These are phyloP conservation scores for Tylopilus sp. DNA, from an alignment of 1,284 basidiomycete species.

Conservation along the genomic window DNA sequence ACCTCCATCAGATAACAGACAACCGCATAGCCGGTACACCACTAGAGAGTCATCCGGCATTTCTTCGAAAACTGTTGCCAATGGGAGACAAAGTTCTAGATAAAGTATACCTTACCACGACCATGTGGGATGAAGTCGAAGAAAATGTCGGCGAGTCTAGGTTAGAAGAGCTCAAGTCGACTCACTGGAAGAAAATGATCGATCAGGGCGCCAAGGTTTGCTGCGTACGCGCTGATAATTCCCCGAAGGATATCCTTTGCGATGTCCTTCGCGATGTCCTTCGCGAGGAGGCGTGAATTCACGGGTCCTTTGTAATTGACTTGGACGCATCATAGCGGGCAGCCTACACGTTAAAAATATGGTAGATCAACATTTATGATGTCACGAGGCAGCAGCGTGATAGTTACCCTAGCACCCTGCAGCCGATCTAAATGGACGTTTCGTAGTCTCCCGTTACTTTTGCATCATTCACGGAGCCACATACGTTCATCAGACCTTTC, in stretches of 20 bases:
- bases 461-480: no score
- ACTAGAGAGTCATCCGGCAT: conserved; percentile 47
- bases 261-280: conserved; percentile 20
- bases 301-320: no score
- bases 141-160: conserved; percentile 5
- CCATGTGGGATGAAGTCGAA: conserved; percentile 33
- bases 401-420: no score
- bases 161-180: conserved; percentile 10
- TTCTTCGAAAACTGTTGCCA: conserved; percentile 17
- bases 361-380: no score
- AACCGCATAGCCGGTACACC: conserved; percentile 55
- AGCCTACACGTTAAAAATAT: no score
- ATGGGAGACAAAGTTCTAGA: conserved; percentile 1
- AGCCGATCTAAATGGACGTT: no score
- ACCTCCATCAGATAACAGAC: conserved; percentile 62
- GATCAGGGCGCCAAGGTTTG: conserved; percentile 5
- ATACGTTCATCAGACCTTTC: no score
- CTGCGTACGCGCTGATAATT: conserved; percentile 16
- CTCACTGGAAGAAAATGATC: conserved; percentile 25
- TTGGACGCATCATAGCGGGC: no score
- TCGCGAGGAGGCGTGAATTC: background rate
- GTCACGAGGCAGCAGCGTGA: no score
- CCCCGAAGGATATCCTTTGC: conserved; percentile 15
- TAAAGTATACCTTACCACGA: conserved; percentile 23
- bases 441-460: no score